Conservation (phyloP, 176 grass and related monocot genomes). For the Aegilops umbellulata region DNA sequence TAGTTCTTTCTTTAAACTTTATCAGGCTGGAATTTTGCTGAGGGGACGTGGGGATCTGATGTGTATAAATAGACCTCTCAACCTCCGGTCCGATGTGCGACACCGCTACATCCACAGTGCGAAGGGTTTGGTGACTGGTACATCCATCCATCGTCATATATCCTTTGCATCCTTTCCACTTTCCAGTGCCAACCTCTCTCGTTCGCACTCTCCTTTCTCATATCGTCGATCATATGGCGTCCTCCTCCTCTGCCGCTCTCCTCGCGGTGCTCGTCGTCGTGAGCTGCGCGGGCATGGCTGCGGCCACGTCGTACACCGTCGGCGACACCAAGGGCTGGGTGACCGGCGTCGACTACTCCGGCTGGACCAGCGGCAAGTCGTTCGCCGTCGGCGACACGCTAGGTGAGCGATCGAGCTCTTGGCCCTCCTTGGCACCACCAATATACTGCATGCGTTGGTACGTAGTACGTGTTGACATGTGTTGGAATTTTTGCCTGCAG, state of each 20-base stretch:
- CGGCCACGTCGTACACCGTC: slow-evolving; percentile 53
- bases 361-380: slow-evolving; percentile 46
- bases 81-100: not conserved
- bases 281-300: not conserved
- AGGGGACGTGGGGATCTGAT: not conserved
- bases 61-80: slow-evolving; percentile 37
- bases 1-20: too few relatives aligned
- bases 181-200: not conserved
- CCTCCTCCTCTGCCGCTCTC: not conserved
- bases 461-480: too few relatives aligned
- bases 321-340: slow-evolving; percentile 58
- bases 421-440: not conserved
- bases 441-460: not conserved
- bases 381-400: slow-evolving; percentile 51
- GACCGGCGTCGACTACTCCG: slow-evolving; percentile 44
- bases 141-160: not conserved
- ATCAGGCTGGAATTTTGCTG: too few relatives aligned
- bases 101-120: not conserved
- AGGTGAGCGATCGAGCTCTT: slow-evolving; percentile 23
- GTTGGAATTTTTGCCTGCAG: slow-evolving; percentile 22
- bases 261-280: slow-evolving; percentile 20
- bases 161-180: not conserved
- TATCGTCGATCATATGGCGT: slow-evolving; percentile 14
- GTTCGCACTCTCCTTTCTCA: not conserved
- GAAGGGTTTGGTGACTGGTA: not conserved